Percentiles rank a stretch among this genome's conserved stretches.
Conservation (phyloP, 2,329 filamentous ascomycete genomes). For the Monosporascus sp. region DNA sequence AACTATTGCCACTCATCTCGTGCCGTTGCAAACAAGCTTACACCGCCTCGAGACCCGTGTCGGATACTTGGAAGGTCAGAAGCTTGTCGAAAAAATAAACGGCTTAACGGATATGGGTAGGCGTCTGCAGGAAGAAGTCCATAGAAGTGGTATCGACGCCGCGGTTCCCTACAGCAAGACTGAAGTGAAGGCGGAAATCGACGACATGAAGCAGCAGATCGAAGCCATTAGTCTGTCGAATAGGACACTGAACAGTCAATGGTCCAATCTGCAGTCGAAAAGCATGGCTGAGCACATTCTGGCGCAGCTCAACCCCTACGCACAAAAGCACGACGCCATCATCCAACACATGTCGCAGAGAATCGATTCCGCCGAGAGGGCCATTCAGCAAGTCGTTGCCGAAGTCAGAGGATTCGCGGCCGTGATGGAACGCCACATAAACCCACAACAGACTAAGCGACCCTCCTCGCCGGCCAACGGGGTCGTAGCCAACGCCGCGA, state of each 20-base stretch:
- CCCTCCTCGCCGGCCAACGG: not conserved
- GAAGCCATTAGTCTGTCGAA: constrained; percentile 31
- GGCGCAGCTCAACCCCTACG: constrained; percentile 21
- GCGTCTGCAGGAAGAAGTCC: constrained; percentile 2
- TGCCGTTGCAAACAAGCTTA: not conserved
- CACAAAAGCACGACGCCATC: constrained; percentile 4
- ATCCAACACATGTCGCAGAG: not conserved
- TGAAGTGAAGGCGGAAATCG: constrained; percentile 19
- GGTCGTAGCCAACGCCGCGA: not conserved
- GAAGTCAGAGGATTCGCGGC: not conserved
- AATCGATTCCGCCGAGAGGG: no score
- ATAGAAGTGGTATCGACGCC: not conserved
- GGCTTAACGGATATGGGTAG: constrained; percentile 1
- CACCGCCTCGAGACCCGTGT: not conserved
- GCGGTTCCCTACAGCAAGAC: not conserved
- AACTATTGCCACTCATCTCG: not conserved
- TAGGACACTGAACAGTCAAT: constrained; percentile 38
- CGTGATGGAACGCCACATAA: not conserved
- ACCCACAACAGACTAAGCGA: not conserved
- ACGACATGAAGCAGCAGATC: constrained; percentile 22
- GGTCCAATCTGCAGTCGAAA: constrained; percentile 42
- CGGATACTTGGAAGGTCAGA: not conserved
- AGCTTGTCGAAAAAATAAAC: not conserved
- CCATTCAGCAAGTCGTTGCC: not conserved
- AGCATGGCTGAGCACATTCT: constrained; percentile 36